These are phyloP conservation scores for Citrus inodora DNA, from an alignment of 345 rosid species.

Conservation along the genomic window DNA sequence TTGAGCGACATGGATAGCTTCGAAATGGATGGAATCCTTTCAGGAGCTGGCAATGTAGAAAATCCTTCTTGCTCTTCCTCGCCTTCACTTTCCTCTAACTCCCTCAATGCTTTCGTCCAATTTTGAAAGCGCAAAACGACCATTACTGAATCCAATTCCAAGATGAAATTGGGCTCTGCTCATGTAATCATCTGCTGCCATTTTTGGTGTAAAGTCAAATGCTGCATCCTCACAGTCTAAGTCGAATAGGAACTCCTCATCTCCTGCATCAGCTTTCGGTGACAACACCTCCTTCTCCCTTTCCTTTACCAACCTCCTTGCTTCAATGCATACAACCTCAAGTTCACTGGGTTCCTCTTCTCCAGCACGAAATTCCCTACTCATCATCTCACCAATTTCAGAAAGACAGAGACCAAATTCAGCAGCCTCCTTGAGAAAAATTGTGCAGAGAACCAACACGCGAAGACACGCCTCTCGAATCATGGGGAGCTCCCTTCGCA, in stretches of 20 bases:
- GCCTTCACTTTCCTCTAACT: slow-evolving; percentile 58
- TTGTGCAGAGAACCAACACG: slow-evolving; percentile 73
- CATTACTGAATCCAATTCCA: slow-evolving; percentile 45
- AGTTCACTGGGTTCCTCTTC: slow-evolving; percentile 98
- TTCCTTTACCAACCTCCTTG: slow-evolving; percentile 64
- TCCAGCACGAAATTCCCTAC: slow-evolving; percentile 74
- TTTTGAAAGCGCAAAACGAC: slow-evolving; percentile 60
- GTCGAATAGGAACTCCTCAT: slow-evolving; percentile 71
- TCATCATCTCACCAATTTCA: slow-evolving; percentile 99
- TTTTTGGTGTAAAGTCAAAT: slow-evolving; percentile 33
- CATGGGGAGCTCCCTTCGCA: slow-evolving; percentile 84
- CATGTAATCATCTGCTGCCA: slow-evolving; percentile 46
- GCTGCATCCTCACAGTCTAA: slow-evolving; percentile 70
- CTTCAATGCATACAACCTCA: slow-evolving; percentile 85
- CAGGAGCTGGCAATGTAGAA: slow-evolving; percentile 26
- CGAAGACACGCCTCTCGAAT: slow-evolving; percentile 90
- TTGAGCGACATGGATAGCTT: slow-evolving; percentile 78
- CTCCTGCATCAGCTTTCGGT: slow-evolving; percentile 53
- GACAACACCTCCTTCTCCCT: slow-evolving; percentile 63
- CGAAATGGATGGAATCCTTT: slow-evolving; percentile 44
- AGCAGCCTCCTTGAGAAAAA: slow-evolving; percentile 91
- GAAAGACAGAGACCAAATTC: slow-evolving; percentile 75
- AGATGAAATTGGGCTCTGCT: slow-evolving; percentile 37
- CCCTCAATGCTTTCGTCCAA: slow-evolving; percentile 86
- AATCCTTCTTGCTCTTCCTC: slow-evolving; percentile 38